Base-by-base conservation (phyloP, 129 eudicot species). In the Kitagawia praeruptora region DNA sequence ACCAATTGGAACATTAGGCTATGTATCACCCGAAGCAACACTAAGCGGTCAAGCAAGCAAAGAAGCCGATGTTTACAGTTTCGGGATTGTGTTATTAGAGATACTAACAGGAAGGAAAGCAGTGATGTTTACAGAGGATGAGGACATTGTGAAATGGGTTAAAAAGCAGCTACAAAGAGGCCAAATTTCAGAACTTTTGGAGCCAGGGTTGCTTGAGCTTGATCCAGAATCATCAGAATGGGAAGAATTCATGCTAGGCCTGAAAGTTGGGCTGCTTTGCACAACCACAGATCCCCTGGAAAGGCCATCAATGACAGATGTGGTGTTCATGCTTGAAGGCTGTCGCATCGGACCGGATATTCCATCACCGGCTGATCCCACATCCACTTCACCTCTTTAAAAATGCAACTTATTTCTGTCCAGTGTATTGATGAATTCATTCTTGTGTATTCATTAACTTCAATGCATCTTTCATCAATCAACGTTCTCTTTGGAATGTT, bases 101-200 rank as follows among this genome's bases (percentile, higher is more conserved):
- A 87, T 91, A 34, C 77, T 93, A 70, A 93, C 98, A 0, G 98
- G 98, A 13, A 89, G 81, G 72, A 91, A 89, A 70, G 91, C 96
- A 14, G 85, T 91, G 37, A 87, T 90, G 98, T 93, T 93, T 85
- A 80, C 77, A 3, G 77, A 90, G 6, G 92, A 88, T 2, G 98
- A 93, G 86, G 94, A 93, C 56, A 93, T 93, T 76, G 94, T 93
- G n/a, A 91, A 91, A 67, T 93, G 98, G 98, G 98, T 93, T 23
- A 93, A 93, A 77, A 88, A 89, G 82, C 96, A 90, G 54, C 64
- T 93, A 75, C 98, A 93, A 75, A 80, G 87, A 28, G 97, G 97
- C 40, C 92, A 87, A 67, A 79, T 93, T 13, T 75, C 88, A 0
- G 98, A 93, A 28, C 77, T 93, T 48, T 81, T 93, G 6, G 98